These are phyloP conservation scores for Paramarasmius palmivorus DNA, from an alignment of 1,284 basidiomycete genomes.

Conservation along the genomic window DNA sequence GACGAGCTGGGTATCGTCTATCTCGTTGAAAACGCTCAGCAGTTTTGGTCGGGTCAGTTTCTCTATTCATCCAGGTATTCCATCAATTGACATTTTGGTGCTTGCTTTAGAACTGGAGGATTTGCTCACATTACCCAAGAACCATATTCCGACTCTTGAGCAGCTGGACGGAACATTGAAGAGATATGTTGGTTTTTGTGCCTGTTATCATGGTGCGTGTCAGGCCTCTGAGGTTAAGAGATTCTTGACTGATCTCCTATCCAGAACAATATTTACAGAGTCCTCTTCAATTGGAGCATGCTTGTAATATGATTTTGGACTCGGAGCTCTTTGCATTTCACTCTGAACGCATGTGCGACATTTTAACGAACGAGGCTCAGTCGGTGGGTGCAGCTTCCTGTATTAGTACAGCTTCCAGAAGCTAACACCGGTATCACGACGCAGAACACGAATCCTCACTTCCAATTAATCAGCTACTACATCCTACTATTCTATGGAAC, in stretches of 20 bases:
- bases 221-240: conserved; percentile 1
- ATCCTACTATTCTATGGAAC: conserved; percentile 78
- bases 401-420: conserved; percentile 1
- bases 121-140: conserved; percentile 65
- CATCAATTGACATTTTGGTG: conserved; percentile 3
- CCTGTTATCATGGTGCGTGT: conserved; percentile 80
- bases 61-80: conserved; percentile 9
- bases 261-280: conserved; percentile 81
- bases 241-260: conserved; percentile 11
- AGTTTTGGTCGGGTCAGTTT: conserved; percentile 82
- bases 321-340: conserved; percentile 88
- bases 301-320: conserved; percentile 70
- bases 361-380: conserved; percentile 69
- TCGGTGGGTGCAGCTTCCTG: conserved; percentile 46
- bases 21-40: conserved; percentile 75
- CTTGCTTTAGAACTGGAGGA: conserved; percentile 89
- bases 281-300: conserved; percentile 79
- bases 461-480: conserved; percentile 79
- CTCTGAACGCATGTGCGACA: conserved; percentile 86
- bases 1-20: conserved; percentile 73
- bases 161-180: conserved; percentile 78
- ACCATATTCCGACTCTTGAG: conserved; percentile 61
- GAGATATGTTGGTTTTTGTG: conserved; percentile 77
- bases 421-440: neutral
- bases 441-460: conserved; percentile 87